These are phyloP conservation scores for Neurospora intermedia DNA, from an alignment of 495 filamentous ascomycete species.

Conservation along the genomic window DNA sequence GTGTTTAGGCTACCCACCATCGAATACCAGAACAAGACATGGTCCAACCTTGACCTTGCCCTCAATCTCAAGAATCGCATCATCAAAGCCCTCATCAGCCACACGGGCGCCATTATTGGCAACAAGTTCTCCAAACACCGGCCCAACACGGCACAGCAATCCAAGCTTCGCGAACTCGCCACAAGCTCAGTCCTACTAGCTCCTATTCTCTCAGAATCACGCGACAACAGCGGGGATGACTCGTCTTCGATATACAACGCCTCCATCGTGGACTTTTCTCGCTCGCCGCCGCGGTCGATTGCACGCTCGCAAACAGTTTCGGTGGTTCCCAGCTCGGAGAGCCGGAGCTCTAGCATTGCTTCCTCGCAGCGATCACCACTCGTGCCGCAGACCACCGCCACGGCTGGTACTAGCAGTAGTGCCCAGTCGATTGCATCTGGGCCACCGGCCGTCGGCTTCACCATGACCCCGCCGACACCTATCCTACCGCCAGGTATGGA, in stretches of 20 bases:
- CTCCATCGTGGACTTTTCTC: conserved; percentile 39
- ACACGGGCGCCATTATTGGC: conserved; percentile 90
- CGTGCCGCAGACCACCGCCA: conserved; percentile 1
- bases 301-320: conserved; percentile 29
- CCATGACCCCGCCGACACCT: conserved; percentile 31
- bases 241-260: conserved; percentile 35
- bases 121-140: conserved; percentile 92
- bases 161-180: conserved; percentile 69
- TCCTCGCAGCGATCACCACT: conserved; percentile 29
- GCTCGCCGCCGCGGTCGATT: conserved; percentile 36
- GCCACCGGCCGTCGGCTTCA: conserved; percentile 2
- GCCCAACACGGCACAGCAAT: conserved; percentile 65
- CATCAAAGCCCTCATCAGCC: conserved; percentile 85
- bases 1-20: conserved; percentile 92
- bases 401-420: not conserved
- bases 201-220: conserved; percentile 19
- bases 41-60: conserved; percentile 94
- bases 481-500: conserved; percentile 5
- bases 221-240: conserved; percentile 40
- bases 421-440: not conserved
- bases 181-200: conserved; percentile 45
- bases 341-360: conserved; percentile 37
- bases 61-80: conserved; percentile 87
- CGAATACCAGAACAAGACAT: conserved; percentile 96
- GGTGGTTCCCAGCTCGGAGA: conserved; percentile 25